Conservation (phyloP, 192 early-diverging fungal genomes). For the Rhizoclosmatium sp. region DNA sequence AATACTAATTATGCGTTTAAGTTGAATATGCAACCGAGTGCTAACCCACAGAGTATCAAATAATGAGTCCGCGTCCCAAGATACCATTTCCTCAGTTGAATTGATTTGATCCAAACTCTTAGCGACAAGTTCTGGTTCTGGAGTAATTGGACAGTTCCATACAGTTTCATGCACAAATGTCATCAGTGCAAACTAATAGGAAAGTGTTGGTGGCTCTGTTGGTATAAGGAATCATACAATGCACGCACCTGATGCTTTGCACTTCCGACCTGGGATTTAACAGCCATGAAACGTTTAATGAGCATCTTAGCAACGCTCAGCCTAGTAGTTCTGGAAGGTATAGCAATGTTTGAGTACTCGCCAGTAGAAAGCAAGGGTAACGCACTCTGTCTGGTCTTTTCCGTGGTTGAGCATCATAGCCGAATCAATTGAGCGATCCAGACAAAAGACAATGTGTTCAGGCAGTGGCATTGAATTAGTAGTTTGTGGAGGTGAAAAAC, state of each 20-base stretch:
- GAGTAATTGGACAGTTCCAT: constrained; percentile 27
- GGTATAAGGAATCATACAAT: not conserved
- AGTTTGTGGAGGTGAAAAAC: not conserved
- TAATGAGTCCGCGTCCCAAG: constrained; percentile 19
- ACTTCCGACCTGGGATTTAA: constrained; percentile 17
- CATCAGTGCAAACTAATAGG: constrained; percentile 31
- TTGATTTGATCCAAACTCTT: not conserved
- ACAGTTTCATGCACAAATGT: constrained; percentile 24
- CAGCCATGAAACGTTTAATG: constrained; percentile 34
- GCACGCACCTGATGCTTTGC: not conserved
- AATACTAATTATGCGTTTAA: not conserved
- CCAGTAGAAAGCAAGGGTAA: too few relatives aligned
- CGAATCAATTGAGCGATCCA: constrained; percentile 18
- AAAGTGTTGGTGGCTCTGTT: constrained; percentile 10
- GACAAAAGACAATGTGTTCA: constrained; percentile 29
- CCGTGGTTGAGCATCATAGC: not conserved
- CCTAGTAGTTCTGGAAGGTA: not conserved
- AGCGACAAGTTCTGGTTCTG: constrained; percentile 27
- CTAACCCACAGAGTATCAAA: constrained; percentile 23
- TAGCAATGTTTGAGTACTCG: too few relatives aligned
- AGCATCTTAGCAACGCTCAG: constrained; percentile 33
- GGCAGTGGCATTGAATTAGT: not conserved
- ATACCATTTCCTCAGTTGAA: too few relatives aligned
- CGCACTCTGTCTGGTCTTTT: too few relatives aligned
- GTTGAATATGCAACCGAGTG: not conserved